These are phyloP conservation scores for Setomelanomma holmii DNA, from an alignment of 2,329 filamentous ascomycete genomes.

Conservation along the genomic window DNA sequence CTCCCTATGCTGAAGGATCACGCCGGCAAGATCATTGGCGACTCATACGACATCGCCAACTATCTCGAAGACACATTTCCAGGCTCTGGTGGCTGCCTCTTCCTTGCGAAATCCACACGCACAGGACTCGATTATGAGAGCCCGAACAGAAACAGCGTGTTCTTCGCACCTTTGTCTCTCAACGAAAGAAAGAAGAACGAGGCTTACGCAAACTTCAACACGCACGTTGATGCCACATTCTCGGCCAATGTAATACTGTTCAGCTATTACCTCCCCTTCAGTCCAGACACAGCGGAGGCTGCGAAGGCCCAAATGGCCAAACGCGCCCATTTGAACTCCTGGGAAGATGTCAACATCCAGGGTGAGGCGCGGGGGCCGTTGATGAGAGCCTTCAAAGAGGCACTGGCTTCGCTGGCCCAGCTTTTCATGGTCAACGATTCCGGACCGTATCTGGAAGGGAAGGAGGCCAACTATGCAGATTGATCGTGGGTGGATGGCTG, in stretches of 20 bases:
- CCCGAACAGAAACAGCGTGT: constrained; percentile 25
- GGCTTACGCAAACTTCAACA: constrained; percentile 57
- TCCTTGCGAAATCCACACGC: constrained; percentile 47
- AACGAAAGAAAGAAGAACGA: constrained; percentile 44
- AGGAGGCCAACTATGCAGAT: constrained; percentile 60
- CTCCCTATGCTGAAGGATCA: constrained; percentile 64
- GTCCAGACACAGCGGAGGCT: constrained; percentile 56
- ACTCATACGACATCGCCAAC: constrained; percentile 71
- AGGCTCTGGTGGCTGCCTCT: constrained; percentile 55
- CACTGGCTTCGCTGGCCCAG: constrained; percentile 52
- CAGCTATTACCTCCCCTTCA: constrained; percentile 56
- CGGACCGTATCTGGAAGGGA: constrained; percentile 60
- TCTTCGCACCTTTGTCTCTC: constrained; percentile 36
- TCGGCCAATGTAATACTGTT: constrained; percentile 54
- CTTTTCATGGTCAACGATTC: constrained; percentile 49
- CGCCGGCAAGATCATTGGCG: constrained; percentile 58
- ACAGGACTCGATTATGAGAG: constrained; percentile 40
- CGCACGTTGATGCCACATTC: constrained; percentile 63
- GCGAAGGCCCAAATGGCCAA: constrained; percentile 58
- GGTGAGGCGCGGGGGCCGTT: constrained; percentile 52
- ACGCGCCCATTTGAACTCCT: constrained; percentile 54
- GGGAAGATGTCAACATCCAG: constrained; percentile 51
- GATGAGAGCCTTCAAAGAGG: constrained; percentile 50
- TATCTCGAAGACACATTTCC: constrained; percentile 65
- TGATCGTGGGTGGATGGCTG: constrained; percentile 66